Evolutionary conservation across 192 early-diverging fungal genomes (phyloP), one percentile per base, ranked within the genome.

Genomic region (Coemansia sp.): DNA sequence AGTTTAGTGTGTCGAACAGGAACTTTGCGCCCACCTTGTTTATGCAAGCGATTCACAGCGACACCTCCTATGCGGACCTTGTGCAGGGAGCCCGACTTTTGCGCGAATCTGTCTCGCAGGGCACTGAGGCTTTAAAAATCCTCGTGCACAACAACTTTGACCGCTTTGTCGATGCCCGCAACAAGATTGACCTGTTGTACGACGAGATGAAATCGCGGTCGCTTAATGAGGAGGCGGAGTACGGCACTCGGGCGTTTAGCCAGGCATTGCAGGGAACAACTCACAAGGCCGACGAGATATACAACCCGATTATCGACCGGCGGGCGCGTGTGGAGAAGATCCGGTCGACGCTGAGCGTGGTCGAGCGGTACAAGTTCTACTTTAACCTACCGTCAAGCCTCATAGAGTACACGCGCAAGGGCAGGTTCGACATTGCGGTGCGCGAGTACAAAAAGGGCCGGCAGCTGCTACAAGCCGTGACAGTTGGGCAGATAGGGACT

Each of bases 401-500:
- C 19, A 87, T 89, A 51, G 93, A 95, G 59, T 91, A 88, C 42
- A 91, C 93, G 32, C 85, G 89, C 64, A 90, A 93, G 88, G 93
- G 87, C 59, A 92, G 93, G 71, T 94, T 92, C 65, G 95, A 98
- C 72, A 86, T 89, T 59, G 92, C 92, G 1, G 94, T 98, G 22
- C 88, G 95, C 29, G 95, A 98, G 75, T 99, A 97, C 86, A 94
- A 96, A 70, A 97, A 95, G 77, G 97, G 97, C 36, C 90, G 91
- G 64, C 88, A 90, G 70, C 75, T 96, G 17, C 88, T 94, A 68
- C 79, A 88, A 66, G 78, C 84, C 20, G 70, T 87, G 53, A 82
- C 86, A 51, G 72, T 84, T 24, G 67, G 62, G 24, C 63, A 71
- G 39, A 65, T 66, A 15, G 78, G 63, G 11, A 61, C 44, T 2